Evolutionary conservation across 495 filamentous ascomycete genomes (phyloP), one percentile per base, ranked within the genome.

Genomic region (Parathielavia hyrcaniae): DNA sequence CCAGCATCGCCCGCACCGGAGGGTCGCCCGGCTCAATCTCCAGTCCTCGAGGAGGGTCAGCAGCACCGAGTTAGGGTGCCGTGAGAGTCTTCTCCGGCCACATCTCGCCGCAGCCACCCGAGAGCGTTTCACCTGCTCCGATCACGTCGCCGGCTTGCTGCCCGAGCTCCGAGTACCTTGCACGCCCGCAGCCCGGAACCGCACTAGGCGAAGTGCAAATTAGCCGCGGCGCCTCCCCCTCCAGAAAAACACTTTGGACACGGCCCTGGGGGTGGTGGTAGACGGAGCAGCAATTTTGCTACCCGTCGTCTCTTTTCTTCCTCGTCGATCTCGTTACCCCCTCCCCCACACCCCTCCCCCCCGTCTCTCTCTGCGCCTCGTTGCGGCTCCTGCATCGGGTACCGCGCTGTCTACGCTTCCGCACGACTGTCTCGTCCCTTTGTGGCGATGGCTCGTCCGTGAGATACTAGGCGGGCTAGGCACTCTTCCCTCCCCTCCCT

Each of bases 331-430:
- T 66, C 53, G 44, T 59, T 35, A 39, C 45, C 17, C 23, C 34
- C 38, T 20, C 23, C 35, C 44, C n/a, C n/a, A n/a, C n/a, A n/a
- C n/a, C 19, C 45, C 46, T 23, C 43, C 52, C 55, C 62, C 61
- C 53, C 61, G 59, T 59, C 61, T 67, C 34, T 26, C 39, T 40
- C 43, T 64, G 53, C 62, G 61, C 60, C 61, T 67, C 34, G 39
- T 46, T 40, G 50, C 65, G 53, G 60, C 57, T 63, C 54, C 58
- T 70, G 63, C 62, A 56, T 63, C 66, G 67, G 66, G 63, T 67
- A 63, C 70, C 67, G 60, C 66, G 44, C 41, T 61, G 64, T 61
- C 44, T 41, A 36, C 59, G 57, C 54, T 52, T 53, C 50, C 60
- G 36, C 53, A 41, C 59, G 32, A 44, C 50, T 48, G 46, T 48